Base-by-base conservation (phyloP, 2,329 filamentous ascomycete species). In the Diaporthe aspalathi region DNA sequence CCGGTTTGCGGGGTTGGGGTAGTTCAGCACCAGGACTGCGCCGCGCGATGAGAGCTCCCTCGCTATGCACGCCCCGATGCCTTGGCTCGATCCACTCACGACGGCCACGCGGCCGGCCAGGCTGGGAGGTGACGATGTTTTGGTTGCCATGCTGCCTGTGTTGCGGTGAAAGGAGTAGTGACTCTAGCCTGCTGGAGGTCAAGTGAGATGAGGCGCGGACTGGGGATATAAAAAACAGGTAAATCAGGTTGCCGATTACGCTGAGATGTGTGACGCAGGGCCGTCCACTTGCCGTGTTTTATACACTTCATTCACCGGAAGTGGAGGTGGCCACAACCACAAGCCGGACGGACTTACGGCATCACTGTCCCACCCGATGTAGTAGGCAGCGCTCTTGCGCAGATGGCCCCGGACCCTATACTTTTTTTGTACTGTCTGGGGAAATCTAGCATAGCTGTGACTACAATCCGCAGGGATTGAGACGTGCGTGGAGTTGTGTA, bases 41-140 rank as follows among this genome's bases (percentile, higher is more conserved):
- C 68, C 68, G 14, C 68, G 68, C 1, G 29, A 32, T 5, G 68
- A 54, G 27, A 70, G 68, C 60, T 70, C 68, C 7, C 52, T n/a
- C 5, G 68, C 68, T 20, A 70, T 70, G 22, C 47, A 45, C 8
- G 49, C 49, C 11, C 68, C 68, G 32, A 66, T 52, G 62, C 62
- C 29, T 1, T 22, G 22, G 38, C 24, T 29, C 3, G 40, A 27
- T n/a, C 57, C 57, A 27, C 22, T 47, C 16, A 62, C 57, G 17
- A 62, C 20, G 16, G 57, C 32, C 32, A 35, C 32, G 17, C 38
- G 56, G 11, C 56, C 56, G 45, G 12, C 38, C 3, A 62, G 35
- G 56, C 52, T 54, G 17, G 32, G 22, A 14, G 22, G 12, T 45
- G 56, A n/a, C 24, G 35, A 6, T 62, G 38, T 2, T 14, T 62